Evolutionary conservation across 257 asterid species (phyloP), one percentile per base, ranked within the genome.

Genomic region (Rhazya stricta): DNA sequence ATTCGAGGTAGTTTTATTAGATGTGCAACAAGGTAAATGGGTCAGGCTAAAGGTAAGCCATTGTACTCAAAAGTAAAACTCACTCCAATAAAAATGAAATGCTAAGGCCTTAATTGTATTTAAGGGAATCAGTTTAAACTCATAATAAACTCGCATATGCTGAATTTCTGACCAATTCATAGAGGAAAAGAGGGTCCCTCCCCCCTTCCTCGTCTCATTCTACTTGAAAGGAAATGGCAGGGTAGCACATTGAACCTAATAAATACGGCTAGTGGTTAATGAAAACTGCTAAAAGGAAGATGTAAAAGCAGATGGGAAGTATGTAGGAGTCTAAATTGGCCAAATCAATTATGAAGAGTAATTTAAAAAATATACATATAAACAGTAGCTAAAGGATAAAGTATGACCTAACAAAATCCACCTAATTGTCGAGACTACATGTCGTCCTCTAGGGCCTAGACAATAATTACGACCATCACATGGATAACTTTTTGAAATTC

Each of bases 381-480:
- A 67, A 54, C 32, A 39, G 36, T 67, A 53, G 56, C 11, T 37
- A 69, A 23, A 43, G 23, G n/a, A 39, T 57, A 13, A 68, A 57
- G 32, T 23, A 69, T 29, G 62, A 67, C 70, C 79, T 41, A 4
- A 42, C 29, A 75, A 16, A 76, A 42, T 6, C 61, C 71, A 36
- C 42, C 51, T 8, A 30, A 58, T 5, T 13, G 80, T n/a, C 18
- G 62, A 62, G 54, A 60, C 36, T 69, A 36, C 19, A 34, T n/a
- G n/a, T 69, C 21, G 51, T 60, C 72, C 34, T 37, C 66, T 1
- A 61, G 36, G 72, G 42, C 76, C 80, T 48, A 71, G 76, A 72
- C 72, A 61, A 61, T 61, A 43, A 70, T 61, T 15, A 77, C 61
- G 45, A 71, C 67, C 43, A 23, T 25, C 80, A 71, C 72, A 71